A percentile compares a stretch with the other conserved stretches of the same genome.
Evolutionary conservation across 441 rosid species (phyloP).

Genomic region (Mallotus japonicus): DNA sequence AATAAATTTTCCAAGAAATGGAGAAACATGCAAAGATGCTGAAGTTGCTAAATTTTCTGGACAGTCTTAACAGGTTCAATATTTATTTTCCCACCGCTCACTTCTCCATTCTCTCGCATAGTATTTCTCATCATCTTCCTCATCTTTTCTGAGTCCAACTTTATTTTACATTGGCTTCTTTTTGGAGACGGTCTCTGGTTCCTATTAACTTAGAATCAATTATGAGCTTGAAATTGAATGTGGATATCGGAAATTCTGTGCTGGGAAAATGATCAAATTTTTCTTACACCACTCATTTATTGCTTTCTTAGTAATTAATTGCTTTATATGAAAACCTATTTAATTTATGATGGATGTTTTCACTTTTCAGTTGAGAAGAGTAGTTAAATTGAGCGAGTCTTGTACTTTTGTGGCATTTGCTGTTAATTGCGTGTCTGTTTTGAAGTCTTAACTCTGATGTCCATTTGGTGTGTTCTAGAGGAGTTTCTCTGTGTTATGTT

Average conservation of each 20-base stretch:
- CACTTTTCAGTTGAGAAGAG: too few relatives aligned
- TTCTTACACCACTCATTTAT: not conserved
- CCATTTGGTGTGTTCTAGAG: not conserved
- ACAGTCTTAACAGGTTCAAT: not conserved
- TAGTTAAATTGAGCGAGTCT: too few relatives aligned
- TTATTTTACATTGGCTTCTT: not conserved
- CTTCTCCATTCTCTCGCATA: not conserved
- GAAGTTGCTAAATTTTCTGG: slow-evolving; percentile 8
- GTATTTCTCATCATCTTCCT: not conserved
- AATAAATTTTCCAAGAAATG: slow-evolving; percentile 5
- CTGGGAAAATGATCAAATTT: not conserved
- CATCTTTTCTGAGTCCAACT: not conserved
- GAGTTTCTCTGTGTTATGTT: not conserved
- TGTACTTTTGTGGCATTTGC: too few relatives aligned
- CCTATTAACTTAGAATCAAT: not conserved
- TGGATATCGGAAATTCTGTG: not conserved
- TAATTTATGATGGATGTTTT: too few relatives aligned
- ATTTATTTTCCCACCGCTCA: not conserved
- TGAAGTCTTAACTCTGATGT: not conserved
- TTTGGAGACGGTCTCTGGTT: not conserved
- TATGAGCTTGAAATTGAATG: not conserved
- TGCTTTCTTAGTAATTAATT: not conserved
- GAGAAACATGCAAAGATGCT: slow-evolving; percentile 18
- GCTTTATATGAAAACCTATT: not conserved
- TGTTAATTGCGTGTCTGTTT: not conserved